Percentiles rank a stretch among this genome's conserved stretches.
Conservation (phyloP, 2,329 filamentous ascomycete genomes). For the Talaromyces sp. region DNA sequence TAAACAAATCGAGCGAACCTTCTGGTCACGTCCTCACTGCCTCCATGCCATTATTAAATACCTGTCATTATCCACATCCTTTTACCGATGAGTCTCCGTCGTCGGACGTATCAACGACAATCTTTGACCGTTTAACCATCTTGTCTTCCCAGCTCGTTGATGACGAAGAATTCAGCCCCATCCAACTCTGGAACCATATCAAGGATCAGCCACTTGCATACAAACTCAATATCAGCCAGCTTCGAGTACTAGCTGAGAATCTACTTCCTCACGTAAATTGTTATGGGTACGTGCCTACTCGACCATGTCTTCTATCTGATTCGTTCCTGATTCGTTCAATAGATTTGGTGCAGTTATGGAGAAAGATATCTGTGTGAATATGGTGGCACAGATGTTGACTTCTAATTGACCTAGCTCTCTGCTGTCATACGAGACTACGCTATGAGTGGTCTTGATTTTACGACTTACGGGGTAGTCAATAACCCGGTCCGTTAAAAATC, state of each 20-base stretch:
- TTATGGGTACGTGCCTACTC: slow-evolving; percentile 26
- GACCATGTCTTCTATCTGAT: background rate
- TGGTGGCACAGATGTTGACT: background rate
- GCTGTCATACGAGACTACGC: no score
- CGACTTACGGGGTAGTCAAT: no score
- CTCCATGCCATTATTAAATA: slow-evolving; percentile 25
- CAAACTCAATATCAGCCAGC: slow-evolving; percentile 15
- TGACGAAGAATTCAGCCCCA: slow-evolving; percentile 29
- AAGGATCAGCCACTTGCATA: slow-evolving; percentile 22
- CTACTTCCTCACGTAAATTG: slow-evolving; percentile 26
- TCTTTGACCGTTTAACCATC: slow-evolving; percentile 17
- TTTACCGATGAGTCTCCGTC: slow-evolving; percentile 15
- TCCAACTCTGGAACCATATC: slow-evolving; percentile 32
- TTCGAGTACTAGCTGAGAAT: slow-evolving; percentile 22
- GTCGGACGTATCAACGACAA: slow-evolving; percentile 11
- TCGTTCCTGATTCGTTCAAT: background rate
- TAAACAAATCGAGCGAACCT: slow-evolving; percentile 13
- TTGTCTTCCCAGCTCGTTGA: slow-evolving; percentile 16
- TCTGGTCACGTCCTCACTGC: slow-evolving; percentile 29
- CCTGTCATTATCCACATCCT: slow-evolving; percentile 1
- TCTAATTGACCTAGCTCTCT: background rate
- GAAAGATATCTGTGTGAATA: background rate
- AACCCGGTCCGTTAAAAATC: no score
- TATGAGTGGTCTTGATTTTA: no score
- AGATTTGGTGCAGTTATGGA: slow-evolving; percentile 5